Percentiles rank a stretch among this genome's conserved stretches.
Evolutionary conservation across 129 eudicot species (phyloP).

Genomic region (Tanacetum coccineum): DNA sequence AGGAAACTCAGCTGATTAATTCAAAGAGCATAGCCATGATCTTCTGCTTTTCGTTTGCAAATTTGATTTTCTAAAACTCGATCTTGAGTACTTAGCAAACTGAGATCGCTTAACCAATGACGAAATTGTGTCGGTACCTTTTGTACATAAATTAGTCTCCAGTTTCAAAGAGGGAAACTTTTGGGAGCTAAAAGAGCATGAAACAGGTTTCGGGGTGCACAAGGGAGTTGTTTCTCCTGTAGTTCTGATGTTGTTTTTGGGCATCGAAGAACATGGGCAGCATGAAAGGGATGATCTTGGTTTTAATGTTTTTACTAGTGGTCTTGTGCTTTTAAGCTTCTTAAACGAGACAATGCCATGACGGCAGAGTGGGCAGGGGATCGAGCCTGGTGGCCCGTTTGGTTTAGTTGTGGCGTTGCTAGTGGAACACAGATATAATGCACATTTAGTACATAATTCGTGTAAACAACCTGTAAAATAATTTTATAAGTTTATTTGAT

Average conservation of each 20-base stretch:
- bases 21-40: constrained; percentile 69
- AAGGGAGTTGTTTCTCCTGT: constrained; percentile 48
- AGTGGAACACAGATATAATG: constrained; percentile 71
- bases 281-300: constrained; percentile 27
- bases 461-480: constrained; percentile 65
- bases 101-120: constrained; percentile 36
- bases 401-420: constrained; percentile 42
- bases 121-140: constrained; percentile 47
- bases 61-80: constrained; percentile 57
- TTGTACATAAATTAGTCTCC: constrained; percentile 49
- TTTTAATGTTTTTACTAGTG: constrained; percentile 35
- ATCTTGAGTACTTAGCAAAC: constrained; percentile 28
- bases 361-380: constrained; percentile 91
- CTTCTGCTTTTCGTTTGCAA: constrained; percentile 47
- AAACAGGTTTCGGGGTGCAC: constrained; percentile 43
- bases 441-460: constrained; percentile 81
- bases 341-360: constrained; percentile 65
- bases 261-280: constrained; percentile 38
- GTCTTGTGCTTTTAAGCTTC: constrained; percentile 49
- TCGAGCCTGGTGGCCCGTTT: constrained; percentile 82
- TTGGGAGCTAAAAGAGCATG: constrained; percentile 60
- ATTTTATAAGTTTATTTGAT: neutral
- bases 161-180: constrained; percentile 45
- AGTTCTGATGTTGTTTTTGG: constrained; percentile 11
- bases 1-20: constrained; percentile 42